A percentile compares a stretch with the other conserved stretches of the same genome.
Conservation (phyloP, 2,329 filamentous ascomycete genomes). For the Colletotrichum zoysiae region DNA sequence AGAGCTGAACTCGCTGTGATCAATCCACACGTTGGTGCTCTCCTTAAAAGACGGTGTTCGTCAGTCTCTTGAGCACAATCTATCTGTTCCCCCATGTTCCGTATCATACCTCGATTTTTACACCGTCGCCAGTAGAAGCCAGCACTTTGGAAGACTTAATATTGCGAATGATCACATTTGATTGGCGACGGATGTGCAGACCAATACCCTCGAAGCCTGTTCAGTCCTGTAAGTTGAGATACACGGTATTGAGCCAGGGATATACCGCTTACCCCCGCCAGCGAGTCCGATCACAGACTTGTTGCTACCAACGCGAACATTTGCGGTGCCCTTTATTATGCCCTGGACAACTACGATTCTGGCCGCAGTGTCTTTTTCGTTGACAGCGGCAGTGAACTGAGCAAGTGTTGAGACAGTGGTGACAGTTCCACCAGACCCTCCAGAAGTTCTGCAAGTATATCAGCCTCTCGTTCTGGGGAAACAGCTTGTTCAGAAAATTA, state of each 20-base stretch:
- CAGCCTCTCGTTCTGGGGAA: neutral
- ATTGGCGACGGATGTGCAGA: constrained; percentile 56
- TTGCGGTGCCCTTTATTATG: constrained; percentile 52
- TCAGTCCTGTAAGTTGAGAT: neutral
- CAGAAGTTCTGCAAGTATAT: constrained; percentile 55
- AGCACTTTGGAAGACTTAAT: constrained; percentile 58
- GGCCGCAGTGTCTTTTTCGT: constrained; percentile 51
- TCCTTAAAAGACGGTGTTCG: constrained; percentile 63
- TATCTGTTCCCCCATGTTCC: neutral
- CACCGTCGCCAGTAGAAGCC: constrained; percentile 56
- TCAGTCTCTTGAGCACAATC: constrained; percentile 47
- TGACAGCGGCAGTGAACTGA: constrained; percentile 58
- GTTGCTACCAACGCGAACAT: constrained; percentile 57
- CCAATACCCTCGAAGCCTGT: constrained; percentile 49
- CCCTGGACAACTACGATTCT: constrained; percentile 56
- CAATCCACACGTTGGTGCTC: constrained; percentile 62
- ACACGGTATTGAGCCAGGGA: accelerated
- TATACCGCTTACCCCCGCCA: constrained; percentile 33
- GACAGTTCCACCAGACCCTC: constrained; percentile 61
- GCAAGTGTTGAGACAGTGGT: constrained; percentile 61
- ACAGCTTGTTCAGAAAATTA: neutral
- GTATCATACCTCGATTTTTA: constrained; percentile 46
- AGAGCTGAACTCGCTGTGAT: constrained; percentile 58
- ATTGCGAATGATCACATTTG: constrained; percentile 70
- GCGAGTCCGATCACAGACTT: constrained; percentile 57